These are phyloP conservation scores for Glarea lozoyensis DNA, from an alignment of 495 filamentous ascomycete genomes.

Conservation along the genomic window DNA sequence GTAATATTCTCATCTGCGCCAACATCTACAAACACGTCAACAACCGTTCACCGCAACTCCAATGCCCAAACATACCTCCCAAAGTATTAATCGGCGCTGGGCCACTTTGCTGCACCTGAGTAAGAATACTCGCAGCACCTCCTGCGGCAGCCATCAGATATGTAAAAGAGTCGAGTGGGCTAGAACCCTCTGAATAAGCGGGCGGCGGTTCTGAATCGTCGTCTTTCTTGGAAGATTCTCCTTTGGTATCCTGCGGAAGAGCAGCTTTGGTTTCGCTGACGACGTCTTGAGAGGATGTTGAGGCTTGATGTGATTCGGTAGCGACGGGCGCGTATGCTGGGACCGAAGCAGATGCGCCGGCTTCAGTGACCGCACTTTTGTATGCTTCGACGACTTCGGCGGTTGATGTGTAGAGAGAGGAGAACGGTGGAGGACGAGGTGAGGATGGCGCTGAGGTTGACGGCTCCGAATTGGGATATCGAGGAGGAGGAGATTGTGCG, in stretches of 20 bases:
- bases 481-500: constrained; percentile 49
- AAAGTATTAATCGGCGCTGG: constrained; percentile 76
- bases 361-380: constrained; percentile 47
- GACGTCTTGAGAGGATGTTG: constrained; percentile 25
- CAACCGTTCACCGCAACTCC: background rate
- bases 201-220: constrained; percentile 90
- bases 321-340: constrained; percentile 50
- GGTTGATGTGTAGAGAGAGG: constrained; percentile 42
- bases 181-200: constrained; percentile 89
- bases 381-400: constrained; percentile 16
- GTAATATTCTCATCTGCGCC: constrained; percentile 92
- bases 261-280: constrained; percentile 79
- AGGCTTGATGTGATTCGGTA: constrained; percentile 24
- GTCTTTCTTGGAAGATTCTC: constrained; percentile 53
- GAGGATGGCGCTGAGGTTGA: constrained; percentile 47
- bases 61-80: constrained; percentile 53
- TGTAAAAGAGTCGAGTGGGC: constrained; percentile 84
- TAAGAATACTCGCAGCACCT: constrained; percentile 96
- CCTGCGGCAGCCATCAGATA: constrained; percentile 98
- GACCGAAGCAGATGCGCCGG: constrained; percentile 42
- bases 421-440: constrained; percentile 53
- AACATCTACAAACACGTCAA: constrained; percentile 47
- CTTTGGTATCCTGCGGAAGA: constrained; percentile 70
- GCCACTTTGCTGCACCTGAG: constrained; percentile 91
- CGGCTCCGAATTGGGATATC: constrained; percentile 53